Conservation (phyloP, 345 rosid species). For the Pugionium cornutum region DNA sequence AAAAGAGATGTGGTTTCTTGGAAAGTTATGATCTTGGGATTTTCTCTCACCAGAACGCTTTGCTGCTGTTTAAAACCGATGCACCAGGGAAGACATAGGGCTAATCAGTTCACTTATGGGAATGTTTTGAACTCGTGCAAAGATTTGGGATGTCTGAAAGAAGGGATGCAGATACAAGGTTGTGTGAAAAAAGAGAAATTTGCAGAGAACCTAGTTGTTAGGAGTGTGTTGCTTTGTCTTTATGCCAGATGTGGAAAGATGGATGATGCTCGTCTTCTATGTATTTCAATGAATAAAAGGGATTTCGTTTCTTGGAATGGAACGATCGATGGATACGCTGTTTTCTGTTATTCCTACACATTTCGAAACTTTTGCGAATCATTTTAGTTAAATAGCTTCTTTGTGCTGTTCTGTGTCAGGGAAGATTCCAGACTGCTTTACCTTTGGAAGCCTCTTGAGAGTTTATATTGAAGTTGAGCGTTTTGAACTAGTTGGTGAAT, state of each 20-base stretch:
- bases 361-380: neutral
- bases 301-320: slow-evolving; percentile 69
- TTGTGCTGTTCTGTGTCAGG: slow-evolving; percentile 42
- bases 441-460: slow-evolving; percentile 67
- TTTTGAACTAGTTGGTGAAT: slow-evolving; percentile 45
- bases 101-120: slow-evolving; percentile 55
- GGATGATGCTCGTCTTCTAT: slow-evolving; percentile 48
- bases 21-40: slow-evolving; percentile 68
- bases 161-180: slow-evolving; percentile 67
- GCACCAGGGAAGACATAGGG: slow-evolving; percentile 44
- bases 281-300: slow-evolving; percentile 48
- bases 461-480: slow-evolving; percentile 44
- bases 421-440: slow-evolving; percentile 60
- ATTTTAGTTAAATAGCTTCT: slow-evolving; percentile 5
- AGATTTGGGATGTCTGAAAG: slow-evolving; percentile 41
- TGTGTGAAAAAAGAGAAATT: slow-evolving; percentile 54
- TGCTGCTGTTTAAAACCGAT: slow-evolving; percentile 49
- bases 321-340: slow-evolving; percentile 54
- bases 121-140: slow-evolving; percentile 56
- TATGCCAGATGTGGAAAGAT: slow-evolving; percentile 58
- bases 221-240: slow-evolving; percentile 61
- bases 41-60: slow-evolving; percentile 39
- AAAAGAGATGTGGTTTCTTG: slow-evolving; percentile 53
- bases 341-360: neutral
- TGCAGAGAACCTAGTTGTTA: slow-evolving; percentile 49